Evolutionary conservation across 1,284 basidiomycete species (phyloP).

Genomic region (Phlebopus sp.): DNA sequence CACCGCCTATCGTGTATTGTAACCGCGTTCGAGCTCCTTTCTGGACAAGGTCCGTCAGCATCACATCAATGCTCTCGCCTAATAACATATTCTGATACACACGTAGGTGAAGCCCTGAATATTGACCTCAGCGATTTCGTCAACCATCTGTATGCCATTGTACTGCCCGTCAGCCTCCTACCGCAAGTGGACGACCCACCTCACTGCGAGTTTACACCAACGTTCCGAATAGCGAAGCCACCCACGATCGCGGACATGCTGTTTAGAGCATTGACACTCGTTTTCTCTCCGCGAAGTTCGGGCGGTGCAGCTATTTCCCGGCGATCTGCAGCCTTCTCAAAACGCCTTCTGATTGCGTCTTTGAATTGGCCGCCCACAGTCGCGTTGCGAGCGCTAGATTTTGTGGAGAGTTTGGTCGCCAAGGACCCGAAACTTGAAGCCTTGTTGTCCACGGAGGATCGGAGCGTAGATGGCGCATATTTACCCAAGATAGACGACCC

Average conservation of each 20-base stretch:
- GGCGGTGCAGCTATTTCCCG: slow-evolving; percentile 63
- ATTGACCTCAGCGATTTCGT: slow-evolving; percentile 94
- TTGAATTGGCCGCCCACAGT: slow-evolving; percentile 76
- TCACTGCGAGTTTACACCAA: slow-evolving; percentile 17
- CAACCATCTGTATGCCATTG: slow-evolving; percentile 69
- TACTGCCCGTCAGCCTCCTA: slow-evolving; percentile 57
- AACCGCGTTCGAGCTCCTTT: slow-evolving; percentile 94
- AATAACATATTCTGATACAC: slow-evolving; percentile 12
- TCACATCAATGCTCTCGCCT: slow-evolving; percentile 6
- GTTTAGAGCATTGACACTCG: slow-evolving; percentile 80
- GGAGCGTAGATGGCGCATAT: slow-evolving; percentile 78
- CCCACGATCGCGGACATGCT: slow-evolving; percentile 67
- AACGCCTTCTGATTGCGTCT: slow-evolving; percentile 79
- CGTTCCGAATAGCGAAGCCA: slow-evolving; percentile 28
- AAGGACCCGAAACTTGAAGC: slow-evolving; percentile 82
- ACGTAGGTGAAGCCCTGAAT: slow-evolving; percentile 87
- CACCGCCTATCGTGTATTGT: slow-evolving; percentile 85
- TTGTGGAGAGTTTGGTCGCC: slow-evolving; percentile 69
- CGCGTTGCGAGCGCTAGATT: slow-evolving; percentile 66
- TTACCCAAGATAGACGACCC: slow-evolving; percentile 84
- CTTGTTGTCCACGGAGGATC: slow-evolving; percentile 84
- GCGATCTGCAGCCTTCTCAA: slow-evolving; percentile 88
- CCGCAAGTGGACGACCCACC: slow-evolving; percentile 46
- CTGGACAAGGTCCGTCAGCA: slow-evolving; percentile 89
- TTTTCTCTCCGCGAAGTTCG: slow-evolving; percentile 68